These are phyloP conservation scores for Pythium aristosporum DNA, from an alignment of 352 stramenopile genomes.

Conservation along the genomic window DNA sequence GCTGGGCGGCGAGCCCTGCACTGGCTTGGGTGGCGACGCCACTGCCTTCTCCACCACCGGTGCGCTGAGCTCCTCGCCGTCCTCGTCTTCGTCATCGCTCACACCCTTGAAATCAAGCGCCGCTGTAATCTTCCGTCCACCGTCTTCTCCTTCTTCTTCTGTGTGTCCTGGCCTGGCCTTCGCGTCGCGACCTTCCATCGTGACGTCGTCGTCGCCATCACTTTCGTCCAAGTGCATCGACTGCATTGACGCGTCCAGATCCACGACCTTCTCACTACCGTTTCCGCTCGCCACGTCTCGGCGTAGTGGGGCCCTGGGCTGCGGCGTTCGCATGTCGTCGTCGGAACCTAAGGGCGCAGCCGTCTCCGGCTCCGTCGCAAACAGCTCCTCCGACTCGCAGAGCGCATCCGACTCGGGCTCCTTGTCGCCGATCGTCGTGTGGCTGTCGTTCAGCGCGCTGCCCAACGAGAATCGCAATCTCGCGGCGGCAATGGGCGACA, in stretches of 20 bases:
- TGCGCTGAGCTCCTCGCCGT: constrained; percentile 18
- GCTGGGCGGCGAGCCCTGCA: not conserved
- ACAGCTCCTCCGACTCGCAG: constrained; percentile 24
- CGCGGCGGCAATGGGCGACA: constrained; percentile 56
- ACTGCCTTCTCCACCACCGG: not conserved
- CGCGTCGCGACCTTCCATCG: constrained; percentile 13
- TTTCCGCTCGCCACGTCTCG: constrained; percentile 1
- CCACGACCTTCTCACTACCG: constrained; percentile 5
- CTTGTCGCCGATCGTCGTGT: constrained; percentile 1
- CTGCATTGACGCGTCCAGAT: constrained; percentile 71
- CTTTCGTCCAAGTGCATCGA: constrained; percentile 69
- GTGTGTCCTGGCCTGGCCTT: not conserved
- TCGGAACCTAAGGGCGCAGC: not conserved
- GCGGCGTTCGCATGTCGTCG: constrained; percentile 7
- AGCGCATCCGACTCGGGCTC: constrained; percentile 17
- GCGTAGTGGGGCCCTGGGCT: constrained; percentile 10
- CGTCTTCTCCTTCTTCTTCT: constrained; percentile 12
- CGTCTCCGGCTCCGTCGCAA: constrained; percentile 17
- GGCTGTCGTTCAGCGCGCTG: constrained; percentile 6
- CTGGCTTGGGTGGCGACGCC: not conserved
- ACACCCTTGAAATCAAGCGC: constrained; percentile 28
- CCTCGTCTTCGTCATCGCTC: constrained; percentile 25
- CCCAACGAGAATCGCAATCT: constrained; percentile 25
- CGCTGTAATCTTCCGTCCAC: constrained; percentile 1
- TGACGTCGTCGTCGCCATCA: constrained; percentile 29